These are phyloP conservation scores for Plasmodium coatneyi DNA, from an alignment of 169 alveolate species.

Conservation along the genomic window DNA sequence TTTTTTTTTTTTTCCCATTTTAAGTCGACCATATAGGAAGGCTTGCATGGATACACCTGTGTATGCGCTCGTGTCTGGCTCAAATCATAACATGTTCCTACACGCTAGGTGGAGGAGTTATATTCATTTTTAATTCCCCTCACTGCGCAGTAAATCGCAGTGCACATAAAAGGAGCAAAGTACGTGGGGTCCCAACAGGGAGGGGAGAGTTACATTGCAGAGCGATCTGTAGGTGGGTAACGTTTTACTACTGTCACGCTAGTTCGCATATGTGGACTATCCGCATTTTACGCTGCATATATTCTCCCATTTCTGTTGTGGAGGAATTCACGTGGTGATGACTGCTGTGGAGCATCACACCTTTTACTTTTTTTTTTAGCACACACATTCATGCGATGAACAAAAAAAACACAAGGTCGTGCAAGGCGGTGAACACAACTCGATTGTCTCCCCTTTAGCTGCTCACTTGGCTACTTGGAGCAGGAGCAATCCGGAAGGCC, in stretches of 20 bases:
- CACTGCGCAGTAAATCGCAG: background rate
- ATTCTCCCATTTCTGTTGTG: background rate
- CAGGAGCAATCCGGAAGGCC: background rate
- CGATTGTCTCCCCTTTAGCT: background rate
- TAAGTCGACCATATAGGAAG: background rate
- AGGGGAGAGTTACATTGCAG: background rate
- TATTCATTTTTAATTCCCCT: background rate
- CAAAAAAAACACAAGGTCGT: background rate
- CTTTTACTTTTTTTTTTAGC: background rate
- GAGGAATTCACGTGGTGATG: background rate
- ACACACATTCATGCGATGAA: background rate
- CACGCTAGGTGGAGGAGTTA: background rate
- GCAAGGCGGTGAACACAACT: background rate
- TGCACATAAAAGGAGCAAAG: background rate
- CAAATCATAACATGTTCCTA: background rate
- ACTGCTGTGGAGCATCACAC: background rate
- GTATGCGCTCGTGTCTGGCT: background rate
- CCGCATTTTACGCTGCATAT: background rate
- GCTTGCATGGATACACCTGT: background rate
- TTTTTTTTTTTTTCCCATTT: background rate
- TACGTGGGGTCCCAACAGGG: background rate
- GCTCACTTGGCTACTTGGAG: background rate
- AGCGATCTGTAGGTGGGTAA: background rate
- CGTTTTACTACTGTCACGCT: background rate
- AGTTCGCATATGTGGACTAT: background rate